Conservation (phyloP, 2,329 filamentous ascomycete species). For the Zalaria sp. region DNA sequence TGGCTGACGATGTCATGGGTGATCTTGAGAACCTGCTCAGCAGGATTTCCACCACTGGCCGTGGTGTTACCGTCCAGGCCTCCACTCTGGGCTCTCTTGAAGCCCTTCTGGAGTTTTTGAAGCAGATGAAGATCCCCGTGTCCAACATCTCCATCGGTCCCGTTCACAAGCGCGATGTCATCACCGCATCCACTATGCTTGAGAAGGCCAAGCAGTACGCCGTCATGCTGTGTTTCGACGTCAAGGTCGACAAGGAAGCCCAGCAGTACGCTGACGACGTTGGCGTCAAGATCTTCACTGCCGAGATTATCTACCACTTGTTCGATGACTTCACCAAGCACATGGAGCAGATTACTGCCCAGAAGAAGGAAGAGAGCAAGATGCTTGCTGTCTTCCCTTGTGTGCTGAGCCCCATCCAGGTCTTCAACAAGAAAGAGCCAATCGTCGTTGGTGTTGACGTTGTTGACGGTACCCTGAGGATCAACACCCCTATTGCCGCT, state of each 20-base stretch:
- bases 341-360: conserved; percentile 72
- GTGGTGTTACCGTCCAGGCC: conserved; percentile 92
- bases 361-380: conserved; percentile 94
- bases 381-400: conserved; percentile 94
- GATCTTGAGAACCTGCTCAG: conserved; percentile 85
- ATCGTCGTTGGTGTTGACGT: conserved; percentile 96
- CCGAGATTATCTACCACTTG: conserved; percentile 97
- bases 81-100: conserved; percentile 95
- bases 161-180: conserved; percentile 94
- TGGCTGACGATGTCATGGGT: conserved; percentile 90
- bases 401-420: conserved; percentile 72
- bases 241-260: conserved; percentile 97
- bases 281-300: conserved; percentile 94
- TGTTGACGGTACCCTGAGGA: conserved; percentile 68
- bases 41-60: conserved; percentile 80
- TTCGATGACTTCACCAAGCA: conserved; percentile 96
- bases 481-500: conserved; percentile 81
- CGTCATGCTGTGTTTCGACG: conserved; percentile 99
- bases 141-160: conserved; percentile 95
- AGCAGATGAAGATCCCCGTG: conserved; percentile 91
- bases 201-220: conserved; percentile 91
- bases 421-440: conserved; percentile 96
- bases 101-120: conserved; percentile 90
- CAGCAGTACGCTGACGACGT: conserved; percentile 81
- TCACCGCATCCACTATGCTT: conserved; percentile 86